Percentiles rank a stretch among this genome's conserved stretches.
Evolutionary conservation across 2,329 filamentous ascomycete genomes (phyloP).

Genomic region (Aureobasidium subglaciale): DNA sequence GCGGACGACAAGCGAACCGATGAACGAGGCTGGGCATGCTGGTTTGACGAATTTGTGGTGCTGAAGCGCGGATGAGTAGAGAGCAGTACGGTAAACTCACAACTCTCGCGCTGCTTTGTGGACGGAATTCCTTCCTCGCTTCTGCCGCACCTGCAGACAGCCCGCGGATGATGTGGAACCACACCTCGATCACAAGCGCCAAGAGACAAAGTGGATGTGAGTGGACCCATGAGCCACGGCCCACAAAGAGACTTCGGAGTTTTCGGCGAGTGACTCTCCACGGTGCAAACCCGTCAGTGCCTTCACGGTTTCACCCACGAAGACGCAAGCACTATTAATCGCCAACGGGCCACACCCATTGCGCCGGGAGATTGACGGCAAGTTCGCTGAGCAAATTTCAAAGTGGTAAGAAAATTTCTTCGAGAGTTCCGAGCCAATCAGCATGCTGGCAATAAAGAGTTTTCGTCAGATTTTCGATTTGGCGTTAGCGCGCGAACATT

Average conservation of each 20-base stretch:
- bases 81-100: too few species aligned
- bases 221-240: background rate
- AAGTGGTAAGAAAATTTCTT: background rate
- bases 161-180: background rate
- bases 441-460: background rate
- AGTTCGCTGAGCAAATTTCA: background rate
- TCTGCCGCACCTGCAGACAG: background rate
- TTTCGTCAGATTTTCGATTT: background rate
- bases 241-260: background rate
- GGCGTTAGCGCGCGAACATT: background rate
- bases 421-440: background rate
- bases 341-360: background rate
- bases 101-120: too few species aligned
- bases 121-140: background rate
- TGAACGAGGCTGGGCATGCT: background rate
- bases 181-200: background rate
- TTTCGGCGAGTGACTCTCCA: background rate
- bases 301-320: background rate
- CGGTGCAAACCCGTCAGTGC: background rate
- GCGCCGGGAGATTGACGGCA: constrained; percentile 1
- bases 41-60: background rate
- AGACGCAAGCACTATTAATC: constrained; percentile 4
- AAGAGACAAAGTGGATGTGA: constrained; percentile 1
- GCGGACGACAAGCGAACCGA: background rate
- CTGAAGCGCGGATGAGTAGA: too few species aligned